Evolutionary conservation across 2,329 filamentous ascomycete genomes (phyloP).

Genomic region (Erysiphe pulchra): DNA sequence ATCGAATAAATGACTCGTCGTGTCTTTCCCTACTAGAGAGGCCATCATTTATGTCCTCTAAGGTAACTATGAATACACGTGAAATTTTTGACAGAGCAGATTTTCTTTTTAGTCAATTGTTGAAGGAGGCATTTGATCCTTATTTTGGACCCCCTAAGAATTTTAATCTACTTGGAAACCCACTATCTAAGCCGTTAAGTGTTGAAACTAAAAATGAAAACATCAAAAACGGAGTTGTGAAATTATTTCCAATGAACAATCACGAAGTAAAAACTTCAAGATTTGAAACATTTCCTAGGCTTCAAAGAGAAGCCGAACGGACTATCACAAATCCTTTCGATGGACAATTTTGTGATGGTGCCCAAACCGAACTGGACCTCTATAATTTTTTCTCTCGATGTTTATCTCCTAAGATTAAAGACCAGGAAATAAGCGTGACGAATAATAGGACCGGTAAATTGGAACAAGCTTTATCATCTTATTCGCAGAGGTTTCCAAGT

Average conservation of each 20-base stretch:
- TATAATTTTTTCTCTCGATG: not conserved
- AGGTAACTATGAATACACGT: too few species aligned
- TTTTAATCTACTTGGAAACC: slow-evolving; percentile 1
- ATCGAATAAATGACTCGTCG: too few species aligned
- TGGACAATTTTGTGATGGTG: not conserved
- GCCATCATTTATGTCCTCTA: too few species aligned
- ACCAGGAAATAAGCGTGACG: not conserved
- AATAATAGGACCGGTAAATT: not conserved
- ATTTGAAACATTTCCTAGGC: not conserved
- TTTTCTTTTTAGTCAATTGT: too few species aligned
- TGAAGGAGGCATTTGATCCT: not conserved
- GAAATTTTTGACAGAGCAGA: too few species aligned
- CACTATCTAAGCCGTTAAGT: not conserved
- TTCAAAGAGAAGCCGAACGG: slow-evolving; percentile 2
- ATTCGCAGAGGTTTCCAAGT: not conserved
- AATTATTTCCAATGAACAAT: not conserved
- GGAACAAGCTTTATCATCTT: not conserved
- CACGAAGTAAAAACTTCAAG: slow-evolving; percentile 1
- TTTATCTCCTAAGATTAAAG: not conserved
- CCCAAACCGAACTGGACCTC: not conserved
- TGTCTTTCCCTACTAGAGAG: too few species aligned
- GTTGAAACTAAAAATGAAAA: not conserved
- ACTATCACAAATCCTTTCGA: not conserved
- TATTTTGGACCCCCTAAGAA: slow-evolving; percentile 1
- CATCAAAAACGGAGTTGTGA: not conserved